Percentiles rank a stretch among this genome's conserved stretches.
Evolutionary conservation across 306 rosid species (phyloP).

Genomic region (Dalbergia cochinchinensis): DNA sequence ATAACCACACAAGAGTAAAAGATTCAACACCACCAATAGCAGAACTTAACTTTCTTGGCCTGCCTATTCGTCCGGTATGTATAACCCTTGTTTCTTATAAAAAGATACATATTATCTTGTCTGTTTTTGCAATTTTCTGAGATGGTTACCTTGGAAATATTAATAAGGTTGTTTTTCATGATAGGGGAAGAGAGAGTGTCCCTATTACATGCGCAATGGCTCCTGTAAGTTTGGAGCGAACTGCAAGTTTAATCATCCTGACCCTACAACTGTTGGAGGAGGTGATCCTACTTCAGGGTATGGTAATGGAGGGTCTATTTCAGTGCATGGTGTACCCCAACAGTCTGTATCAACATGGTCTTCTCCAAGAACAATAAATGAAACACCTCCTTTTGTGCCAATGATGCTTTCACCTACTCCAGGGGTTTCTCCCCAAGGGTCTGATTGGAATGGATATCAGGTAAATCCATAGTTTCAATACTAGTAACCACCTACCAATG

Average conservation of each 20-base stretch:
- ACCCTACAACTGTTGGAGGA: conserved; percentile 79
- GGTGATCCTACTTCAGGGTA: conserved; percentile 64
- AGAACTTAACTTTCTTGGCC: conserved; percentile 85
- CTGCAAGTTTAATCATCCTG: conserved; percentile 98
- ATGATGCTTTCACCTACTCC: conserved; percentile 68
- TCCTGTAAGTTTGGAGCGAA: conserved; percentile 91
- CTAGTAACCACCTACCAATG: conserved; percentile 27
- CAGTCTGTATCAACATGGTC: conserved; percentile 70
- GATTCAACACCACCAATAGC: conserved; percentile 46
- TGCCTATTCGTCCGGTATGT: conserved; percentile 92
- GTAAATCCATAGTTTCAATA: conserved; percentile 48
- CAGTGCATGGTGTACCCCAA: conserved; percentile 66
- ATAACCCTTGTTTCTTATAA: conserved; percentile 22
- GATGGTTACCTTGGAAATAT: conserved; percentile 36
- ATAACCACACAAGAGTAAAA: conserved; percentile 70
- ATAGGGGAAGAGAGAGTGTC: conserved; percentile 92
- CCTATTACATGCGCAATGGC: conserved; percentile 92
- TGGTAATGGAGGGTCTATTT: conserved; percentile 64
- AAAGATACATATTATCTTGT: conserved; percentile 5
- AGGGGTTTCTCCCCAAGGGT: conserved; percentile 62
- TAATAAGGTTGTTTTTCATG: conserved; percentile 42
- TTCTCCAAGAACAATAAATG: conserved; percentile 70
- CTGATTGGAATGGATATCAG: conserved; percentile 92
- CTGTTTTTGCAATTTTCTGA: conserved; percentile 31
- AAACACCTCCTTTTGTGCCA: conserved; percentile 70